Evolutionary conservation across 2,329 filamentous ascomycete genomes (phyloP).

Genomic region (Xylaria sp.): DNA sequence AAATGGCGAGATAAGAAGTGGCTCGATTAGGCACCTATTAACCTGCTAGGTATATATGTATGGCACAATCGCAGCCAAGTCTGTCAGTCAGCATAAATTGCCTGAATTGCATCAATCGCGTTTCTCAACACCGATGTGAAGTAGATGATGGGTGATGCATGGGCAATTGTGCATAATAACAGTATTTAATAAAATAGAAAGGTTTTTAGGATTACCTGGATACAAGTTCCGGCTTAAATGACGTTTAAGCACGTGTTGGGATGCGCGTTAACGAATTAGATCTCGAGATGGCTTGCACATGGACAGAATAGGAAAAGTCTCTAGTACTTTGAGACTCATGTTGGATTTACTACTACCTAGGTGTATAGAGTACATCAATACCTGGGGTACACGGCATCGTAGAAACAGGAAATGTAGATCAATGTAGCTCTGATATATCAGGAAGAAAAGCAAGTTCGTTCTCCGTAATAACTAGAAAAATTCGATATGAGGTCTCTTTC

Average conservation of each 20-base stretch:
- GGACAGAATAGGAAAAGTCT: conserved; percentile 12
- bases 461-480: background rate
- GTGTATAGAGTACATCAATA: conserved; percentile 1
- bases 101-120: background rate
- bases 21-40: background rate
- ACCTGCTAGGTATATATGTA: background rate
- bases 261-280: conserved; percentile 24
- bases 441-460: background rate
- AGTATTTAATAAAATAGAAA: background rate
- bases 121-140: background rate
- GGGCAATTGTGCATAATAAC: background rate
- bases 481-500: background rate
- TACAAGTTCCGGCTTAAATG: conserved; percentile 22
- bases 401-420: background rate
- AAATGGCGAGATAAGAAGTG: conserved; percentile 16
- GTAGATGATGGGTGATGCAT: background rate
- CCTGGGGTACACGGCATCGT: background rate
- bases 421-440: too few species aligned
- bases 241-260: conserved; percentile 28
- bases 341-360: background rate
- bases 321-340: background rate
- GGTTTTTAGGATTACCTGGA: background rate
- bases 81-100: background rate
- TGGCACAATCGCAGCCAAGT: conserved; percentile 1
- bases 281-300: conserved; percentile 8